A percentile compares a stretch with the other conserved stretches of the same genome.
These are phyloP conservation scores for Turnera subulata DNA, from an alignment of 345 rosid species.

Conservation along the genomic window DNA sequence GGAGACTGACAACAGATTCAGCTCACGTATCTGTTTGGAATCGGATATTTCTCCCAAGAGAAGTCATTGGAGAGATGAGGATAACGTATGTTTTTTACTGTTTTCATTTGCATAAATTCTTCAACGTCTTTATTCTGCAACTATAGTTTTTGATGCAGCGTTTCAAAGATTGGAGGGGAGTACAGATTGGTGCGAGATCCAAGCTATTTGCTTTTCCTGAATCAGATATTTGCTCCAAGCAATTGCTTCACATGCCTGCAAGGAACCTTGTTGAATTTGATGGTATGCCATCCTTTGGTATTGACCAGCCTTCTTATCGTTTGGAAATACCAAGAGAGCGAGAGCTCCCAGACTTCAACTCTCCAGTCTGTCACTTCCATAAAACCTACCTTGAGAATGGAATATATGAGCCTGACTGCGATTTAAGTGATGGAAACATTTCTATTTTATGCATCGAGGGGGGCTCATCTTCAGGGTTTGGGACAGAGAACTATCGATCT, in stretches of 20 bases:
- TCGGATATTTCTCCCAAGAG: no score
- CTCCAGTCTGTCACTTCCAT: constrained; percentile 24
- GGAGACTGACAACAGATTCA: no score
- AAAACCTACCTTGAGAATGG: constrained; percentile 24
- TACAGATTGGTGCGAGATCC: background rate
- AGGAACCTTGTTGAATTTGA: constrained; percentile 34
- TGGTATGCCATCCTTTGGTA: constrained; percentile 22
- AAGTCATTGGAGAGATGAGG: no score
- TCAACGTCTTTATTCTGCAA: no score
- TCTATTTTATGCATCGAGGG: constrained; percentile 20
- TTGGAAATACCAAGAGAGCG: constrained; percentile 23
- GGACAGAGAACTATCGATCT: constrained; percentile 19
- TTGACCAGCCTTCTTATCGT: constrained; percentile 28
- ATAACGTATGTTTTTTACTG: no score
- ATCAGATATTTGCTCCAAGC: constrained; percentile 23
- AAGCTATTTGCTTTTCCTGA: constrained; percentile 19
- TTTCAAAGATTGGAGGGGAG: no score
- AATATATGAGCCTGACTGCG: constrained; percentile 25
- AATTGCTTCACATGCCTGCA: constrained; percentile 22
- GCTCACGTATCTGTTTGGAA: no score
- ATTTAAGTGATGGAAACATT: constrained; percentile 9
- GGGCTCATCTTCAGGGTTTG: constrained; percentile 28
- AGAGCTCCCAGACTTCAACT: constrained; percentile 23
- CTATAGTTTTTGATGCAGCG: no score
- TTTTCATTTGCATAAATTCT: no score